These are phyloP conservation scores for Calonectria pteridis DNA, from an alignment of 2,329 filamentous ascomycete genomes.

Conservation along the genomic window DNA sequence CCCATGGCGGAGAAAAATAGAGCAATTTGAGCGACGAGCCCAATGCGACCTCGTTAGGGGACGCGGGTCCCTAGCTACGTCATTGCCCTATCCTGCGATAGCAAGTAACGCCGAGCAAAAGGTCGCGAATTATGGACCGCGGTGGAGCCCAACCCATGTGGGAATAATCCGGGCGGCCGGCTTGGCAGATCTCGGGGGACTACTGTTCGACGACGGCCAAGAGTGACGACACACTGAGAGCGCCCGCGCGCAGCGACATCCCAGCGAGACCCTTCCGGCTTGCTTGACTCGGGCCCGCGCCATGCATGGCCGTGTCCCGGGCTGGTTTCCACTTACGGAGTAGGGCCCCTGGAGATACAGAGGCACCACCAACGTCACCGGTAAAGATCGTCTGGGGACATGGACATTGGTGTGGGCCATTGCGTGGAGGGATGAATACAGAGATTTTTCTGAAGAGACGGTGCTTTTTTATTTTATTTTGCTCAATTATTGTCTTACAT, in stretches of 20 bases:
- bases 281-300: constrained; percentile 5
- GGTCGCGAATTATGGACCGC: constrained; percentile 15
- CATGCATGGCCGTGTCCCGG: constrained; percentile 28
- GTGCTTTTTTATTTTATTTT: not conserved
- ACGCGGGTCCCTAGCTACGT: not conserved
- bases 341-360: not conserved
- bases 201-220: constrained; percentile 3
- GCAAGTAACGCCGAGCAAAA: constrained; percentile 39
- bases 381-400: constrained; percentile 35
- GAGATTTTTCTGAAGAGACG: constrained; percentile 20
- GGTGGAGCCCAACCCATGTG: constrained; percentile 20
- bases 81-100: not conserved
- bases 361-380: constrained; percentile 18
- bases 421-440: constrained; percentile 25
- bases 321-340: constrained; percentile 4
- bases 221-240: constrained; percentile 38
- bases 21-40: not conserved
- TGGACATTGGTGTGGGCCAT: constrained; percentile 31
- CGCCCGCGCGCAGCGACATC: not conserved
- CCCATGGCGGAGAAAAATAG: not conserved
- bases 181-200: constrained; percentile 39
- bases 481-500: constrained; percentile 7
- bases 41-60: not conserved
- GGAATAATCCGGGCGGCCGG: constrained; percentile 31
- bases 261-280: not conserved